Conservation (phyloP, 2,329 filamentous ascomycete species). For the Talaromyces piceae region DNA sequence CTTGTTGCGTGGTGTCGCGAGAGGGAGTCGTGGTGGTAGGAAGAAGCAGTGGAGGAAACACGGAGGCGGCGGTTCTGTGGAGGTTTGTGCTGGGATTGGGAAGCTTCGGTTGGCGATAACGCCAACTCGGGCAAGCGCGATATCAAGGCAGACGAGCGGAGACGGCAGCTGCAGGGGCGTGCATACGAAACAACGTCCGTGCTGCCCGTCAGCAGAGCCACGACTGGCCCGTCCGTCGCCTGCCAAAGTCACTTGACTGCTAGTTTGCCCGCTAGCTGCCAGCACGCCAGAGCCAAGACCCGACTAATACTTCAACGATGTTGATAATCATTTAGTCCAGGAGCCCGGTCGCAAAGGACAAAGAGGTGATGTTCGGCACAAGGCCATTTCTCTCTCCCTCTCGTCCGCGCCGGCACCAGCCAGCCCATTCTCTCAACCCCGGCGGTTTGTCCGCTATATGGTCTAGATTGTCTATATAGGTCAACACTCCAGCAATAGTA, state of each 20-base stretch:
- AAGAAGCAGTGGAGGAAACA: no score
- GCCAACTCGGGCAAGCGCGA: not conserved
- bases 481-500: no score
- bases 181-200: constrained; percentile 1
- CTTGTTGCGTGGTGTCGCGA: not conserved
- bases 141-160: not conserved
- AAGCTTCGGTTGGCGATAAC: not conserved
- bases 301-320: no score
- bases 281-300: not conserved
- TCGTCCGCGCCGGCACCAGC: no score
- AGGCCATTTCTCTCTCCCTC: no score
- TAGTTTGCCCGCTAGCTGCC: not conserved
- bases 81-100: not conserved
- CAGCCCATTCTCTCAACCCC: no score
- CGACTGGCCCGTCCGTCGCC: not conserved
- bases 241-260: not conserved
- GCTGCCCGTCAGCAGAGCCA: not conserved
- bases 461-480: no score
- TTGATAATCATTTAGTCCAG: not conserved
- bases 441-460: no score
- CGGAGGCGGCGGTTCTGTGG: no score
- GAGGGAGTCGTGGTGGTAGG: not conserved
- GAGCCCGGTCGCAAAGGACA: not conserved
- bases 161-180: not conserved
- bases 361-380: no score